These are phyloP conservation scores for Sonneratia caseolaris DNA, from an alignment of 345 rosid genomes.

Conservation along the genomic window DNA sequence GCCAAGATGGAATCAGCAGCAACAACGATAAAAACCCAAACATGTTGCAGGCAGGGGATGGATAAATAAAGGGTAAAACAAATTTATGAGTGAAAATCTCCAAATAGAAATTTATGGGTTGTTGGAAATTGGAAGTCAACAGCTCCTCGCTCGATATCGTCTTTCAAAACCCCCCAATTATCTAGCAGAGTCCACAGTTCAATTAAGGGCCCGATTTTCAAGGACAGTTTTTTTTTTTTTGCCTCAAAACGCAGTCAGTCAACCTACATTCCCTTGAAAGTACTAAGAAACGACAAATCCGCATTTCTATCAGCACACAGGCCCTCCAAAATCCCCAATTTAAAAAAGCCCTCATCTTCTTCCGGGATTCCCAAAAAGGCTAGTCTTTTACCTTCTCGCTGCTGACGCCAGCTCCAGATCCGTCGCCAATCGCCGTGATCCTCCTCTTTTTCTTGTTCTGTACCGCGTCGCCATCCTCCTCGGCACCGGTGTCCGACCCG, in stretches of 20 bases:
- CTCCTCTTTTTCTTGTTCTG: constrained; percentile 28
- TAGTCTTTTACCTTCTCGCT: constrained; percentile 28
- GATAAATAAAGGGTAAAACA: not conserved
- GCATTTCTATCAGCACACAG: constrained; percentile 8
- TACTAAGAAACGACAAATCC: constrained; percentile 15
- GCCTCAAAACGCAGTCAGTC: constrained; percentile 3
- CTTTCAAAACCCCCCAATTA: constrained; percentile 10
- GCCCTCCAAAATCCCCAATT: constrained; percentile 17
- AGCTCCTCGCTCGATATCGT: constrained; percentile 9
- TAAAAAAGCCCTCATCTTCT: not conserved
- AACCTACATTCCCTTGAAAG: constrained; percentile 9
- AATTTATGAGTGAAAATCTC: not conserved
- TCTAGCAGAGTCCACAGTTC: constrained; percentile 10
- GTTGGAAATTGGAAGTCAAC: constrained; percentile 10
- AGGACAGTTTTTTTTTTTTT: constrained; percentile 19
- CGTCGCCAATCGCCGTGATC: constrained; percentile 40
- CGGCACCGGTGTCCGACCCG: constrained; percentile 16
- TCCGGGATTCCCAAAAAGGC: constrained; percentile 1
- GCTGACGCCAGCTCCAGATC: constrained; percentile 27
- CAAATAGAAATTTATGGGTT: not conserved
- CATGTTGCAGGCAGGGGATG: not conserved
- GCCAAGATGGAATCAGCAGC: too few species aligned
- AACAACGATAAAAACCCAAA: not conserved
- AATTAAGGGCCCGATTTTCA: constrained; percentile 34
- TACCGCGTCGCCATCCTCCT: constrained; percentile 14